Base-by-base conservation (phyloP, 2,329 filamentous ascomycete genomes). In the Clarireedia homoeocarpa region DNA sequence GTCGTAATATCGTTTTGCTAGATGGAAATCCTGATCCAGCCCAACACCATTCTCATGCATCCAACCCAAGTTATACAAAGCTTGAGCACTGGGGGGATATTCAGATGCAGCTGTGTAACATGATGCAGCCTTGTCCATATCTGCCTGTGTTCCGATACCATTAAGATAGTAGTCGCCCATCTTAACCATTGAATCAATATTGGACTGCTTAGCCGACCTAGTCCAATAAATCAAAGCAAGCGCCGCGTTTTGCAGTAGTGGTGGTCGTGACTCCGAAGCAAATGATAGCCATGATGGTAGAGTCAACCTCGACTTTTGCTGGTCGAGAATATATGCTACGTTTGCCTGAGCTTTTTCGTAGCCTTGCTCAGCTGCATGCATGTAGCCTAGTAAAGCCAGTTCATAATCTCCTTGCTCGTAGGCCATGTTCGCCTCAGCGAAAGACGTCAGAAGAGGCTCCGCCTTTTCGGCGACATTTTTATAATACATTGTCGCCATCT, bases 21-120 rank as follows among this genome's bases (percentile, higher is more conserved):
- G 83, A 68, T 99, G 94, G 70, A 95, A 99, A 69, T 99, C 94
- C 69, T 99, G 94, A 54, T 88, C 86, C 20, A 97, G 81, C 2
- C 91, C 90, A 50, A 97, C 79, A 6, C 94, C 94, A 67, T 97
- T 96, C 72, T 99, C 94, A 67, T 99, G 91, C 92, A 99, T 97
- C 94, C 94, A 99, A 5, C 94, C 95, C 14, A 99, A 77, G 66
- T 99, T 97, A 82, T 91, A 99, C 56, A 96, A 83, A 14, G 95
- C 94, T 72, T 99, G 95, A 2, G 92, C 94, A 64, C 90, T 95
- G 67, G 91, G 87, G 63, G 92, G 85, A 58, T 88, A 91, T 68
- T 99, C 94, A 0, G 91, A 91, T 1, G 94, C 94, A 4, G 89
- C 88, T 53, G 88, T 86, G 66, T 99, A 99, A 74, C 94, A 99